These are phyloP conservation scores for Botryosphaeria agaves DNA, from an alignment of 2,329 filamentous ascomycete genomes.

Conservation along the genomic window DNA sequence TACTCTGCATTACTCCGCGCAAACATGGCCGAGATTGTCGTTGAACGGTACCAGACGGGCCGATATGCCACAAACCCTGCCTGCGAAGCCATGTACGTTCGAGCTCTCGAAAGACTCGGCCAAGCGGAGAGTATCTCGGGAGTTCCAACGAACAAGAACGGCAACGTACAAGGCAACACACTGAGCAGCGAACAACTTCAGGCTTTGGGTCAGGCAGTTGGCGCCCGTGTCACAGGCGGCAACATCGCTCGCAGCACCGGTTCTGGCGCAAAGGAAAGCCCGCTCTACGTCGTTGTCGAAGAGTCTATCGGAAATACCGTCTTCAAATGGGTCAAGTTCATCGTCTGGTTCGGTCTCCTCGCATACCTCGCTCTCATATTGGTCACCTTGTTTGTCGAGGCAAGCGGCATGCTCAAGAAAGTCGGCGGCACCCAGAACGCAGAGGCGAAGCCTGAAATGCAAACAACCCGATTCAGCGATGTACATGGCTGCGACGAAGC, in stretches of 20 bases:
- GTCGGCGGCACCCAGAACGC: conserved; percentile 54
- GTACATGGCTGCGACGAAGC: conserved; percentile 97
- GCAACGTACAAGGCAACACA: conserved; percentile 16
- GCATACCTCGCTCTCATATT: conserved; percentile 65
- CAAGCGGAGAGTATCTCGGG: conserved; percentile 20
- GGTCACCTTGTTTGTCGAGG: conserved; percentile 69
- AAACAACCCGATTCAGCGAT: conserved; percentile 79
- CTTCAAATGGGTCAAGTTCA: conserved; percentile 85
- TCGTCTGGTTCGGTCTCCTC: conserved; percentile 60
- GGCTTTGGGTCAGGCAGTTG: conserved; percentile 66
- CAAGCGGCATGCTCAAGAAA: conserved; percentile 61
- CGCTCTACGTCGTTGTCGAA: conserved; percentile 92
- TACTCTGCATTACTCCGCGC: conserved; percentile 82
- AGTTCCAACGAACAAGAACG: conserved; percentile 14
- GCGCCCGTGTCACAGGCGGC: conserved; percentile 50
- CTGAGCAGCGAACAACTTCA: conserved; percentile 49
- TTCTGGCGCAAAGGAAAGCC: conserved; percentile 60
- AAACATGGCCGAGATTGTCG: conserved; percentile 82
- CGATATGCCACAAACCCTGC: conserved; percentile 66
- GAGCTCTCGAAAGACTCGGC: conserved; percentile 49
- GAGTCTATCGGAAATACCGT: conserved; percentile 64
- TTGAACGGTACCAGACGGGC: conserved; percentile 77
- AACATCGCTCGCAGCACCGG: conserved; percentile 39
- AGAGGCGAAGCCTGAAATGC: conserved; percentile 82
- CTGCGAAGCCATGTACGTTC: conserved; percentile 63